Percentiles rank a stretch among this genome's conserved stretches.
Evolutionary conservation across 306 rosid genomes (phyloP).

Genomic region (Datisca glomerata): DNA sequence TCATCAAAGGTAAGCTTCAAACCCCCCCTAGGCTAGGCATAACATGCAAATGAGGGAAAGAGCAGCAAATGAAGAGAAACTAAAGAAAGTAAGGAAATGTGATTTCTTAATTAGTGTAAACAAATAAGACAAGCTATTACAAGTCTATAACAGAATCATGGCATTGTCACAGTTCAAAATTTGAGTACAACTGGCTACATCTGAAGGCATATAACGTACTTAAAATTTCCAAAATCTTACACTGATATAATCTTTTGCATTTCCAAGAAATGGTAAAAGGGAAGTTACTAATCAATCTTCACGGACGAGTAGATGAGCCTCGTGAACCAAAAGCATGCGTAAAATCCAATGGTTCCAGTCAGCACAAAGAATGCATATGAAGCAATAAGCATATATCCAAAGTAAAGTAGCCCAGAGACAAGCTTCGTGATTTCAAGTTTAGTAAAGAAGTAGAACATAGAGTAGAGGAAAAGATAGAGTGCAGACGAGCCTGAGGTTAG

Average conservation of each 20-base stretch:
- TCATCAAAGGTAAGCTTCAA: too few species aligned
- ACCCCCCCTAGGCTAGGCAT: too few species aligned
- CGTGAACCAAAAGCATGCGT: constrained; percentile 66
- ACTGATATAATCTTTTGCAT: constrained; percentile 5
- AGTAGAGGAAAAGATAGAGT: constrained; percentile 57
- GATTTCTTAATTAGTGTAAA: constrained; percentile 2
- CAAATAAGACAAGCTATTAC: constrained; percentile 21
- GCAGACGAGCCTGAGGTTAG: constrained; percentile 66
- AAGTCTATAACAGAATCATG: constrained; percentile 51
- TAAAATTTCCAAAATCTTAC: neutral
- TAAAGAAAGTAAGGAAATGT: too few species aligned
- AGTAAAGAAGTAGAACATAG: constrained; percentile 53
- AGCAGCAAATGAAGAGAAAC: too few species aligned
- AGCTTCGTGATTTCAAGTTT: constrained; percentile 58
- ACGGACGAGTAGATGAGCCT: constrained; percentile 64
- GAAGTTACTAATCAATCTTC: constrained; percentile 43
- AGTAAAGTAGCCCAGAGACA: constrained; percentile 43
- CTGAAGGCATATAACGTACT: constrained; percentile 9
- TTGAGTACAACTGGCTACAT: constrained; percentile 70
- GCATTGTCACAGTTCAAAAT: constrained; percentile 49
- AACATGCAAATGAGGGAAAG: too few species aligned
- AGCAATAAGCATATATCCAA: constrained; percentile 59
- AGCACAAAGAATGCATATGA: constrained; percentile 64
- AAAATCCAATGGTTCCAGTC: constrained; percentile 65
- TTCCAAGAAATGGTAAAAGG: constrained; percentile 12